A percentile compares a stretch with the other conserved stretches of the same genome.
These are phyloP conservation scores for Prunella vulgaris DNA, from an alignment of 257 asterid species.

Conservation along the genomic window DNA sequence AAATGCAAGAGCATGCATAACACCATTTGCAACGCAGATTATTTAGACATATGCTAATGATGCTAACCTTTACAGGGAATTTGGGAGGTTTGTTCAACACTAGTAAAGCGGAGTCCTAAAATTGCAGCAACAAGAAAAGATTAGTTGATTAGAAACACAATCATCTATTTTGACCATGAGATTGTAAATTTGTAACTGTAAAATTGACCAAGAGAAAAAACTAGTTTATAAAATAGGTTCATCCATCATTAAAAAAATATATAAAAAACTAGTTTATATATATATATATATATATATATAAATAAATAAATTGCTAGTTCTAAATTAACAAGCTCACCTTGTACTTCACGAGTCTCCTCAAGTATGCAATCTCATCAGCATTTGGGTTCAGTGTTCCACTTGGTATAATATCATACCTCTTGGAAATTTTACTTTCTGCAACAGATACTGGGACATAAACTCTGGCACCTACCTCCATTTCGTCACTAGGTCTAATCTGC, in stretches of 20 bases:
- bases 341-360: constrained; percentile 78
- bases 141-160: constrained; percentile 18
- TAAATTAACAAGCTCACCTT: constrained; percentile 44
- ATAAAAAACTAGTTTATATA: no score
- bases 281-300: no score
- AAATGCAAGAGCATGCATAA: not conserved
- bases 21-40: not conserved
- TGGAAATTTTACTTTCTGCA: constrained; percentile 68
- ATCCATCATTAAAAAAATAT: no score
- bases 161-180: not conserved
- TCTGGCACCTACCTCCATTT: constrained; percentile 64
- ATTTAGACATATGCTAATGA: not conserved
- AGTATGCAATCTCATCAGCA: constrained; percentile 90
- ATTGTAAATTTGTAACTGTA: not conserved
- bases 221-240: not conserved
- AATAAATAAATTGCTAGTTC: not conserved
- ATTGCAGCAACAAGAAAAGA: constrained; percentile 5
- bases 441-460: constrained; percentile 65
- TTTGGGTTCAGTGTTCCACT: constrained; percentile 79
- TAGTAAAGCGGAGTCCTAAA: constrained; percentile 83
- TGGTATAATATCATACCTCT: constrained; percentile 86
- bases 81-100: constrained; percentile 94
- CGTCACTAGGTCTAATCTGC: constrained; percentile 69
- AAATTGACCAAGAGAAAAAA: not conserved
- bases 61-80: constrained; percentile 78